Base-by-base conservation (phyloP, 2,329 filamentous ascomycete species). In the Xylariaceae sp. region DNA sequence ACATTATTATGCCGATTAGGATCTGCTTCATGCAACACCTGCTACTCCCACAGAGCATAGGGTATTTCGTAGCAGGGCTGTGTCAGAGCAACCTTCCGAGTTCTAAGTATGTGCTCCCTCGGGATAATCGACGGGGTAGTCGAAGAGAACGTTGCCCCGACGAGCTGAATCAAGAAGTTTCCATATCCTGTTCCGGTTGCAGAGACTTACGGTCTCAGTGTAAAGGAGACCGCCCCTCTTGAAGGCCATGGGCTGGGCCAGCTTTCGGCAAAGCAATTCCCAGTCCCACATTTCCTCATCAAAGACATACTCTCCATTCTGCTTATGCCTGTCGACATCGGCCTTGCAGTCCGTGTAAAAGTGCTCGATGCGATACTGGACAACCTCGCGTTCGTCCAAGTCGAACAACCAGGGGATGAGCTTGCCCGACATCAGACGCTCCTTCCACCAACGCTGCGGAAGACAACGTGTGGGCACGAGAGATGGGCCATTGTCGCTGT, bases 121-220 rank as follows among this genome's bases (percentile, higher is more conserved):
- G 23, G 23, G 23, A 30, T 30, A 30, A 30, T 50, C 17, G 18
- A 1, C 11, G 48, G 48, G 18, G 18, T n/a, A n/a, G 44, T 7
- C 23, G 18, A 58, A 58, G 2, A 3, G 5, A 11, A 64, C n/a
- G 39, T 65, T 57, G 4, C 61, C 64, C 2, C 67, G 53, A 3
- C 65, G 53, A 10, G 65, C 51, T 1, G 7, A 23, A 11, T 58
- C 37, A 8, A 70, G 63, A 5, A 70, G 23, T 10, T 53, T 51
- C 67, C 67, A 70, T 53, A 70, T 70, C 9, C 67, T 67, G 23
- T 44, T 48, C 9, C 67, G 64, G 55, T 70, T 70, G 57, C 57
- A 51, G 15, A 70, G 59, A 10, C 34, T 2, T 0, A 35, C 8
- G 0, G 18, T 35, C 15, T 5, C 13, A 6, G 37, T 35, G 1